These are phyloP conservation scores for Vaccinium vitisidaea DNA, from an alignment of 148 eudicot genomes.

Conservation along the genomic window DNA sequence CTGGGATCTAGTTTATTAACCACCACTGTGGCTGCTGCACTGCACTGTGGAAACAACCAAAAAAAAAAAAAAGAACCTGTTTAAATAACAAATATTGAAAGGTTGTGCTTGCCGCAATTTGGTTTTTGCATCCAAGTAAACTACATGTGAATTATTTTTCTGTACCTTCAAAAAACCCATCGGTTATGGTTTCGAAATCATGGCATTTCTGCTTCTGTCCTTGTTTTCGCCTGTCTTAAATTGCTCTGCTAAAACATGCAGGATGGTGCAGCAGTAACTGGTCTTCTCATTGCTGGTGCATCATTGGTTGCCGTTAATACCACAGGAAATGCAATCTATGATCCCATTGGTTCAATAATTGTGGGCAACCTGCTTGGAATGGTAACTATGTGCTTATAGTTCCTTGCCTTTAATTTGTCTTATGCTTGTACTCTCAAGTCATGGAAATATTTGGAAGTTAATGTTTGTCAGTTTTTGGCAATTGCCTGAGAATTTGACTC, in stretches of 20 bases:
- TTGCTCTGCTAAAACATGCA: slow-evolving; percentile 28
- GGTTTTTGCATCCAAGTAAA: background rate
- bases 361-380: slow-evolving; percentile 95
- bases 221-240: slow-evolving; percentile 13
- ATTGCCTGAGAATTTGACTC: background rate
- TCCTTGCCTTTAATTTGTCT: background rate
- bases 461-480: slow-evolving; percentile 9
- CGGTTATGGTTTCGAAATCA: background rate
- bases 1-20: background rate
- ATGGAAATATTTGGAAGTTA: background rate
- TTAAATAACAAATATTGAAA: background rate
- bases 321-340: slow-evolving; percentile 93
- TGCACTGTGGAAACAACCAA: background rate
- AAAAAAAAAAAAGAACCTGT: background rate
- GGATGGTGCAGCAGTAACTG: slow-evolving; percentile 98
- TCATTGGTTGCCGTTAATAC: slow-evolving; percentile 82
- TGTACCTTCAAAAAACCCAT: background rate
- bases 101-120: background rate
- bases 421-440: background rate
- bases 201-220: background rate
- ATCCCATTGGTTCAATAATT: slow-evolving; percentile 89
- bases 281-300: slow-evolving; percentile 84
- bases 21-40: background rate
- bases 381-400: slow-evolving; percentile 38
- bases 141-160: background rate